Evolutionary conservation across 257 asterid species (phyloP).

Genomic region (Verbascum thapsus): DNA sequence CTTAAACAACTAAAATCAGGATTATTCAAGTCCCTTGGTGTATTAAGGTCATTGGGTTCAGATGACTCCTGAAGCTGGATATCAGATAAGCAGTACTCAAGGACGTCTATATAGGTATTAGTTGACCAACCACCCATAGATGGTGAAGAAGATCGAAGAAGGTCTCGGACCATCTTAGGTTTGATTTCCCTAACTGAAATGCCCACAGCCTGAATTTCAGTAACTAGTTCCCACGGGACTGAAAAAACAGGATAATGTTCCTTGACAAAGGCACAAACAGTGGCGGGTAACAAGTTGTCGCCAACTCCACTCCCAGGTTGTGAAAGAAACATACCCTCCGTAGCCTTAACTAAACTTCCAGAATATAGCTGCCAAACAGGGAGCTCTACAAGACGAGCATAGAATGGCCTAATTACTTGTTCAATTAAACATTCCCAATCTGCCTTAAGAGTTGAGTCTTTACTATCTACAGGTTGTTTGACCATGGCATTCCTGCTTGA

Average conservation of each 20-base stretch:
- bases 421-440: constrained; percentile 79
- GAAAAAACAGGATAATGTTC: constrained; percentile 98
- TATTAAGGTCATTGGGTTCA: constrained; percentile 36
- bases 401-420: constrained; percentile 80
- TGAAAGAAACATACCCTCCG: constrained; percentile 97
- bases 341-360: constrained; percentile 83
- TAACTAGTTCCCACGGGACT: constrained; percentile 95
- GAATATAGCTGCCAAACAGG: constrained; percentile 94
- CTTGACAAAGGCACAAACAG: constrained; percentile 90
- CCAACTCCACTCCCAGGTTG: constrained; percentile 87
- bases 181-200: constrained; percentile 78
- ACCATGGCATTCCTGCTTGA: constrained; percentile 43
- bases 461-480: constrained; percentile 43
- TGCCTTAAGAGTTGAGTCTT: constrained; percentile 48
- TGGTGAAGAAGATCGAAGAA: constrained; percentile 77
- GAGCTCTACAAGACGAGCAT: constrained; percentile 73
- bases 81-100: constrained; percentile 93
- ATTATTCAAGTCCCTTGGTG: constrained; percentile 38
- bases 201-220: constrained; percentile 86
- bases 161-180: constrained; percentile 94
- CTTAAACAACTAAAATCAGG: constrained; percentile 40
- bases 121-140: constrained; percentile 63
- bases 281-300: constrained; percentile 75
- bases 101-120: constrained; percentile 79
- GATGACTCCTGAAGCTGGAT: constrained; percentile 57